Conservation (phyloP, 306 rosid species). For the Glycine soja region DNA sequence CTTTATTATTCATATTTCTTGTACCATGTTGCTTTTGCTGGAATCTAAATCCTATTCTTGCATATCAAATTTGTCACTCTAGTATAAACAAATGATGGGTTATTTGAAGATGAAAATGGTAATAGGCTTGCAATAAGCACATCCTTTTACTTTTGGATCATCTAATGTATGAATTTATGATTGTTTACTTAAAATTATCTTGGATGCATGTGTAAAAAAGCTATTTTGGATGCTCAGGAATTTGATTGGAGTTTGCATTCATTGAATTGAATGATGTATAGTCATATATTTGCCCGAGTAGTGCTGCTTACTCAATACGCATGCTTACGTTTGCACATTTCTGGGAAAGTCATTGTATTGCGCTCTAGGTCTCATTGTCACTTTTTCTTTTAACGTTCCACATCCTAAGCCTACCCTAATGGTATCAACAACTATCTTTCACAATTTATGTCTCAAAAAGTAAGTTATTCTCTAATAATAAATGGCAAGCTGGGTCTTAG, state of each 20-base stretch:
- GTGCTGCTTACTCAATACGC: constrained; percentile 1
- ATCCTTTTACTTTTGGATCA: background rate
- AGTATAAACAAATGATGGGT: constrained; percentile 35
- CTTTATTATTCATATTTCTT: constrained; percentile 20
- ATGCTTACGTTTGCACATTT: background rate
- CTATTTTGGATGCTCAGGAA: constrained; percentile 20
- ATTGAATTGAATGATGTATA: constrained; percentile 3
- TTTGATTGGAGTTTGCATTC: constrained; percentile 2
- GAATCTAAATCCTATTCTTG: constrained; percentile 17
- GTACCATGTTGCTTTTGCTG: constrained; percentile 32
- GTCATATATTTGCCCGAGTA: background rate
- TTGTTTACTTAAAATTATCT: constrained; percentile 26
- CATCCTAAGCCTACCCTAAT: constrained; percentile 26
- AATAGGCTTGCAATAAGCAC: constrained; percentile 21
- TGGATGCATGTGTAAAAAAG: background rate
- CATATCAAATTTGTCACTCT: constrained; percentile 11
- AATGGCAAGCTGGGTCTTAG: constrained; percentile 6
- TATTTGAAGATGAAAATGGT: constrained; percentile 20
- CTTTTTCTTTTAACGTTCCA: constrained; percentile 8
- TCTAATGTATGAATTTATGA: constrained; percentile 1
- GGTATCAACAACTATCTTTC: constrained; percentile 26
- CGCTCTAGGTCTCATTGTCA: constrained; percentile 26
- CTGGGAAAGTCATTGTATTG: constrained; percentile 28
- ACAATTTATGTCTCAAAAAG: constrained; percentile 22
- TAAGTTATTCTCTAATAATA: constrained; percentile 26